These are phyloP conservation scores for Dactylellina drechsleri DNA, from an alignment of 2,329 filamentous ascomycete genomes.

Conservation along the genomic window DNA sequence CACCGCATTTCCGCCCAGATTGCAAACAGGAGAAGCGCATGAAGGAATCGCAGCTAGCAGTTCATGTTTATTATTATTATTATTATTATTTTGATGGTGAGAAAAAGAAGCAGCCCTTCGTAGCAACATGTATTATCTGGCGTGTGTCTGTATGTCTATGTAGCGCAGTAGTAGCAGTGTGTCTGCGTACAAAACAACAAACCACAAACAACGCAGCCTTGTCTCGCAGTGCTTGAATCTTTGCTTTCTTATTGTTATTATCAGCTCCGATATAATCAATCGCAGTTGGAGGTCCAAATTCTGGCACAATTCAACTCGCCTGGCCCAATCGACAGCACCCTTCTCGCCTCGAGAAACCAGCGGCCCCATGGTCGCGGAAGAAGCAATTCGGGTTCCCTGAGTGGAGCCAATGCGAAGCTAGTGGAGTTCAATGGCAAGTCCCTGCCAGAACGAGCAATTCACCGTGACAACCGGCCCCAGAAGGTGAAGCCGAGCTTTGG, in stretches of 20 bases:
- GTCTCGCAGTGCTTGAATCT: not conserved
- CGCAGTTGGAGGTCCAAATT: conserved; percentile 43
- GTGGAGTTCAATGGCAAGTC: conserved; percentile 48
- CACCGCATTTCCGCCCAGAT: conserved; percentile 9
- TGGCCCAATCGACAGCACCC: conserved; percentile 39
- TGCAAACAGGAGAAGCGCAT: conserved; percentile 15
- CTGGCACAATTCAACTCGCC: too few relatives aligned
- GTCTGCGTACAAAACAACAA: not conserved
- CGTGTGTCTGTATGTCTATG: not conserved
- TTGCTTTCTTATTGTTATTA: not conserved
- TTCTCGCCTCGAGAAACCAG: conserved; percentile 53
- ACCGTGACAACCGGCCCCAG: conserved; percentile 54
- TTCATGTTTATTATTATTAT: conserved; percentile 14
- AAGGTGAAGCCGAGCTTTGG: conserved; percentile 30
- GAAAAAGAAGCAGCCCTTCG: not conserved
- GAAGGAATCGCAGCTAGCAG: conserved; percentile 1
- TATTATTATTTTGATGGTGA: conserved; percentile 1
- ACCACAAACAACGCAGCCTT: conserved; percentile 9
- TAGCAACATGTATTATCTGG: not conserved
- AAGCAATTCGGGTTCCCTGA: conserved; percentile 32
- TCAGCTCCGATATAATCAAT: conserved; percentile 31
- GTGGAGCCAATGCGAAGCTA: conserved; percentile 45
- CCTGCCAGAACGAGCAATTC: conserved; percentile 54
- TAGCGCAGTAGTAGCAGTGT: too few relatives aligned
- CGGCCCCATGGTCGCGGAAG: conserved; percentile 33